Percentiles rank a stretch among this genome's conserved stretches.
These are phyloP conservation scores for Fusarium bactridioides DNA, from an alignment of 2,329 filamentous ascomycete species.

Conservation along the genomic window DNA sequence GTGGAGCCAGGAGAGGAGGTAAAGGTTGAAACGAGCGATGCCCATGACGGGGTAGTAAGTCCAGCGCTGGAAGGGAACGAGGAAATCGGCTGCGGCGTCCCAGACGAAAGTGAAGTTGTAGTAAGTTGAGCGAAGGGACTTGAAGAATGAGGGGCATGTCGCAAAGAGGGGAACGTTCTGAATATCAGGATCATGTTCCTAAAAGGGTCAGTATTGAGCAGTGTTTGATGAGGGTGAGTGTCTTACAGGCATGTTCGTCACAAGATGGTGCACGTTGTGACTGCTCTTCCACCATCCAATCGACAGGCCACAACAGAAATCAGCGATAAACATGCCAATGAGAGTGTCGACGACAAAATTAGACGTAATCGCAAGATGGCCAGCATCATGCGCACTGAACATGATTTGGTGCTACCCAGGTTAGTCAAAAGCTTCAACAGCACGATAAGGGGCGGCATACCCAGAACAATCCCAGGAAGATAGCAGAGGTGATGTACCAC, in stretches of 20 bases:
- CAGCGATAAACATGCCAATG: conserved; percentile 69
- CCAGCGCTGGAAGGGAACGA: conserved; percentile 69
- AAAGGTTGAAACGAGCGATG: conserved; percentile 77
- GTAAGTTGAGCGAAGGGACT: conserved; percentile 68
- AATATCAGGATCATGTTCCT: conserved; percentile 66
- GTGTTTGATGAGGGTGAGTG: background rate
- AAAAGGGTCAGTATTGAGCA: background rate
- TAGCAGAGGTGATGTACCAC: conserved; percentile 66
- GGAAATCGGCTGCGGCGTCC: conserved; percentile 66
- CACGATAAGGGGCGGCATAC: conserved; percentile 40
- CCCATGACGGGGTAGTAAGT: conserved; percentile 74
- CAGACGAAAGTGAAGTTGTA: conserved; percentile 70
- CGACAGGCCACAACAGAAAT: conserved; percentile 71
- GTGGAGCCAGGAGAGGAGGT: conserved; percentile 72
- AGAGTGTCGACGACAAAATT: conserved; percentile 66
- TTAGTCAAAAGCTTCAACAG: conserved; percentile 9
- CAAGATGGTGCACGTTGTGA: conserved; percentile 73
- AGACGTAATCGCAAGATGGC: conserved; percentile 68
- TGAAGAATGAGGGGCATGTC: conserved; percentile 71
- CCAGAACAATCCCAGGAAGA: conserved; percentile 70
- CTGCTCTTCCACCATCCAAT: conserved; percentile 76
- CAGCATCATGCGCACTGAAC: conserved; percentile 73
- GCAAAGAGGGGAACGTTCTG: conserved; percentile 76
- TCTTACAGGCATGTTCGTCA: conserved; percentile 67
- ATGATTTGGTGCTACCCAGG: conserved; percentile 68